A percentile compares a stretch with the other conserved stretches of the same genome.
Conservation (phyloP, 352 stramenopile species). For the Pythium phragmitis region DNA sequence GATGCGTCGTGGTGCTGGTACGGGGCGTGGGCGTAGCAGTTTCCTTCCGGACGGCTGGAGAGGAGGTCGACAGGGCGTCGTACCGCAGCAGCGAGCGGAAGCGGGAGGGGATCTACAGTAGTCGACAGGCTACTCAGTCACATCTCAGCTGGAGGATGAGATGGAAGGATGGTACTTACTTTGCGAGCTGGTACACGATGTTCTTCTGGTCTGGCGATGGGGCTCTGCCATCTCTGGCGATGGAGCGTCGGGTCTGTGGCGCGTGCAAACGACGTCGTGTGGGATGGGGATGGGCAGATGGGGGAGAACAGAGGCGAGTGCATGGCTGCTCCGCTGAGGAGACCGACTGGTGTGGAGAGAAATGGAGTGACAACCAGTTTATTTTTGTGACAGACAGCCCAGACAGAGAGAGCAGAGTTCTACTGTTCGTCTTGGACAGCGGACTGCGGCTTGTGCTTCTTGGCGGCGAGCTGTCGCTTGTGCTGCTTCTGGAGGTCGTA, state of each 20-base stretch:
- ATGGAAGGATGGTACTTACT: slow-evolving; percentile 21
- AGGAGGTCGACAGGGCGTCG: slow-evolving; percentile 15
- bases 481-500: slow-evolving; percentile 87
- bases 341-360: slow-evolving; percentile 1
- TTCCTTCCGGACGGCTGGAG: neutral
- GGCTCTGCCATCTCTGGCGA: slow-evolving; percentile 50
- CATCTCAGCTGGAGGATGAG: neutral
- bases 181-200: slow-evolving; percentile 31
- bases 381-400: neutral
- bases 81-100: slow-evolving; percentile 34
- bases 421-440: neutral
- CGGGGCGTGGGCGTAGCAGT: neutral
- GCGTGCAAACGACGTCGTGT: slow-evolving; percentile 41
- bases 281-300: neutral
- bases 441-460: slow-evolving; percentile 1
- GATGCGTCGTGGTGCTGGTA: neutral
- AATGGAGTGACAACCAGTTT: neutral
- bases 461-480: slow-evolving; percentile 52
- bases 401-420: neutral
- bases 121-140: neutral
- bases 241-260: slow-evolving; percentile 60
- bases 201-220: slow-evolving; percentile 27
- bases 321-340: slow-evolving; percentile 1
- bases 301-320: slow-evolving; percentile 15
- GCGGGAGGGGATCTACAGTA: slow-evolving; percentile 38